Base-by-base conservation (phyloP, 108 stramenopile species). In the Aurantiochytrium sp. region DNA sequence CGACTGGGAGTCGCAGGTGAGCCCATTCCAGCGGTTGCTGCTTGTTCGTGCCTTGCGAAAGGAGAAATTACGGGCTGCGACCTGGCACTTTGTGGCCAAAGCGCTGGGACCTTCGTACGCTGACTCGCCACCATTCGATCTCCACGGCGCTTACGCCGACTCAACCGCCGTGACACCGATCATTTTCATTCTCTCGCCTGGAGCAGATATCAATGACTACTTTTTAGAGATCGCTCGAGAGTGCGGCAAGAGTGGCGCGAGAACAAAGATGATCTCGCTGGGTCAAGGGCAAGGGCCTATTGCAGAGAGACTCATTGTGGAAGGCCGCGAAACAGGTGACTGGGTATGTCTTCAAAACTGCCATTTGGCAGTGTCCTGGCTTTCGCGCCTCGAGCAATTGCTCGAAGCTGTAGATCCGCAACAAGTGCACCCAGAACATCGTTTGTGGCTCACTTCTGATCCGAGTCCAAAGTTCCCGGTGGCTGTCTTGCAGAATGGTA, bases 341-440 rank as follows among this genome's bases (percentile, higher is more conserved):
- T 95, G 95, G 95, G 95, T 95, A 16, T 94, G 93, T 88, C 90
- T 95, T n/a, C 95, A 95, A 91, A 95, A 95, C 91, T 95, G 94
- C 88, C 94, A 95, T 57, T 69, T 95, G 43, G 94, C 89, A 43
- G 90, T 94, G 5, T 93, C 93, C 19, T 95, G 94, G 94, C 71
- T 95, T 55, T 51, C 87, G 10, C 90, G 91, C 4, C 89, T 95
- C 44, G 94, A 95, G 89, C 89, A 92, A 0, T 14, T 95, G 92
- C 90, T 90, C 23, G 93, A 89, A 58, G 88, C 89, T 10, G 64
- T 87, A 60, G 92, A 87, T 43, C 42, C 59, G 49, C 73, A 90
- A 23, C 18, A 87, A 44, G 45, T 92, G 10, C 89, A 92, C 43
- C 59, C 88, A 5, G 91, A 91, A 47, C 93, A 90, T 58, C 88